Percentiles rank a stretch among this genome's conserved stretches.
Conservation (phyloP, 148 eudicot species). For the Nyssa sinensis region DNA sequence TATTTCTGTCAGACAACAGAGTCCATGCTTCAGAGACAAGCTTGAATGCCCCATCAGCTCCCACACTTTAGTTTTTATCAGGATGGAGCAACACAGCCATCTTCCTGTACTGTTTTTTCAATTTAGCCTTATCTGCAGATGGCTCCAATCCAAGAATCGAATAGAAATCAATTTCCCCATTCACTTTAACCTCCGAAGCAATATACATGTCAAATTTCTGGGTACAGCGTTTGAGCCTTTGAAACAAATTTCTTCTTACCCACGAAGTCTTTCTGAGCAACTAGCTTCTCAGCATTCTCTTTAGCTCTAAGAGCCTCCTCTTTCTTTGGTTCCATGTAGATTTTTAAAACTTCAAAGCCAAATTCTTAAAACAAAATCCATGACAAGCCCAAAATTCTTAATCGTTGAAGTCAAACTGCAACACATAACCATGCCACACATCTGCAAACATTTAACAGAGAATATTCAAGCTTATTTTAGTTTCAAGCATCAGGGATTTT, state of each 20-base stretch:
- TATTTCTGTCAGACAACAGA: slow-evolving; percentile 61
- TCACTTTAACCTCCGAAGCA: slow-evolving; percentile 61
- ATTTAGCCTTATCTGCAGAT: slow-evolving; percentile 54
- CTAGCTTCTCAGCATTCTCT: slow-evolving; percentile 77
- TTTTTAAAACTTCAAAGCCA: slow-evolving; percentile 15
- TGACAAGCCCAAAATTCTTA: slow-evolving; percentile 5
- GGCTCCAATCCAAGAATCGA: slow-evolving; percentile 79
- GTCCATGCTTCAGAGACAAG: slow-evolving; percentile 92
- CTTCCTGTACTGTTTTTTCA: slow-evolving; percentile 82
- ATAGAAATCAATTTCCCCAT: slow-evolving; percentile 82
- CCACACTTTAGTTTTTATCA: slow-evolving; percentile 82
- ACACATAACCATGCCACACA: not conserved
- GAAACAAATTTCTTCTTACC: slow-evolving; percentile 76
- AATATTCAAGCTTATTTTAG: not conserved
- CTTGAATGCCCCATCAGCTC: slow-evolving; percentile 93
- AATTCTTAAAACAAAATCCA: slow-evolving; percentile 18
- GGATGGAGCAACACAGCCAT: slow-evolving; percentile 88
- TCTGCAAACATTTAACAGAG: not conserved
- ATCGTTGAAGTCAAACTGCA: not conserved
- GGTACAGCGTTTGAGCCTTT: slow-evolving; percentile 77
- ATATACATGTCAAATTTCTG: slow-evolving; percentile 68
- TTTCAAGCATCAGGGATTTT: no score
- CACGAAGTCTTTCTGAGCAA: slow-evolving; percentile 60
- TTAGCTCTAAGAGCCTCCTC: slow-evolving; percentile 83
- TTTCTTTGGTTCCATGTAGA: slow-evolving; percentile 64